Evolutionary conservation across 2,329 filamentous ascomycete genomes (phyloP).

Genomic region (Diaporthe nobilis): DNA sequence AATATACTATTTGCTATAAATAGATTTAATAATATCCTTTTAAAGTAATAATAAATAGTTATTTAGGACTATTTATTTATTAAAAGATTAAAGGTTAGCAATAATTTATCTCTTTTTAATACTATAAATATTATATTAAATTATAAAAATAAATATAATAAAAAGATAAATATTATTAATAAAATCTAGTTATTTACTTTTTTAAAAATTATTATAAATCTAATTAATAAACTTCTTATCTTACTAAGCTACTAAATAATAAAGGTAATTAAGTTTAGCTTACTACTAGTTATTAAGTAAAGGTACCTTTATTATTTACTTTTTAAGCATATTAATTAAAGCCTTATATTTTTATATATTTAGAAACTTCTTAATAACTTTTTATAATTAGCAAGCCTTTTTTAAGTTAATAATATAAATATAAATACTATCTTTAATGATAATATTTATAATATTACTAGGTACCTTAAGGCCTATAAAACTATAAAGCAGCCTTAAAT

Average conservation of each 20-base stretch:
- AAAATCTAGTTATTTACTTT: too few relatives aligned
- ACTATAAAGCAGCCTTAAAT: neutral
- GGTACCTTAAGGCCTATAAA: neutral
- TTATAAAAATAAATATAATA: too few relatives aligned
- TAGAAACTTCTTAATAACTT: neutral
- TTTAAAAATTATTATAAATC: neutral
- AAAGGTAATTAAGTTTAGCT: too few relatives aligned
- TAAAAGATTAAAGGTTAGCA: neutral
- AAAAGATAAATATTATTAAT: neutral
- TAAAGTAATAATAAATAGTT: too few relatives aligned
- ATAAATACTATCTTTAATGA: neutral
- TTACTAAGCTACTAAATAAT: too few relatives aligned
- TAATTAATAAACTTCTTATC: too few relatives aligned
- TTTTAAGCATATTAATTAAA: neutral
- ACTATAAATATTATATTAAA: too few relatives aligned
- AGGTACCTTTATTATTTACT: neutral
- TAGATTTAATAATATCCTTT: too few relatives aligned
- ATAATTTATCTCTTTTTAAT: neutral
- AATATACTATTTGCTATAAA: too few relatives aligned
- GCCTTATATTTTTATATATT: neutral
- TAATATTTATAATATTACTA: neutral
- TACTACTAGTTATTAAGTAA: neutral
- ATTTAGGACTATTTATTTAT: too few relatives aligned
- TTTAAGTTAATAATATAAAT: neutral
- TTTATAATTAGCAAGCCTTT: neutral